Conservation (phyloP, 163 green algal genomes). For the Scenedesmus sp. region DNA sequence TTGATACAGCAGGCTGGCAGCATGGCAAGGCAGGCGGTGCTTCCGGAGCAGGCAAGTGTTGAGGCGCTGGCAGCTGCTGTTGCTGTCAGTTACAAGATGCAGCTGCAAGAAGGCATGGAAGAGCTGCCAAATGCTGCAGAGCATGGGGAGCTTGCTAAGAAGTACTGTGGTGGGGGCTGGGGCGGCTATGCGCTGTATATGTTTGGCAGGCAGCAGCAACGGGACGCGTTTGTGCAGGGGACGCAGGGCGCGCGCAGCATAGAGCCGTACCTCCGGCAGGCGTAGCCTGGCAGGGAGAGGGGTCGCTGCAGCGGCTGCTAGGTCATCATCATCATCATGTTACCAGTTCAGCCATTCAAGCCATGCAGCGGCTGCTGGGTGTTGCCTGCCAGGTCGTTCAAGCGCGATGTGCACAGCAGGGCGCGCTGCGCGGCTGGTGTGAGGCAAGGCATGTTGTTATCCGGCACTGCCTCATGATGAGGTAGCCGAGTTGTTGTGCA, state of each 20-base stretch:
- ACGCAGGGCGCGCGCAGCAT: not conserved
- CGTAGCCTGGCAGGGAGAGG: not conserved
- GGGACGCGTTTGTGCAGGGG: constrained; percentile 27
- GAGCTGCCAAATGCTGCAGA: not conserved
- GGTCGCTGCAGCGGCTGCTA: not conserved
- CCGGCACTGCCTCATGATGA: too few species aligned
- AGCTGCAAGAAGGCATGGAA: constrained; percentile 52
- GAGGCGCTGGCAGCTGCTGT: constrained; percentile 46
- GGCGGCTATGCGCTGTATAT: constrained; percentile 56
- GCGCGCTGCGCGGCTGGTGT: too few species aligned
- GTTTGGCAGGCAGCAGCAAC: constrained; percentile 19
- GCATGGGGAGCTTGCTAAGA: constrained; percentile 43
- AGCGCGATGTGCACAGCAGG: too few species aligned
- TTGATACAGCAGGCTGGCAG: constrained; percentile 32
- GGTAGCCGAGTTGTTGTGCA: too few species aligned
- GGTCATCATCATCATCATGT: not conserved
- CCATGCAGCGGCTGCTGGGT: not conserved
- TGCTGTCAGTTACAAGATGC: constrained; percentile 30
- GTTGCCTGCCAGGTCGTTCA: too few species aligned
- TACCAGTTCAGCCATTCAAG: not conserved
- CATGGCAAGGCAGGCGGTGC: constrained; percentile 38
- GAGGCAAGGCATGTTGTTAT: too few species aligned
- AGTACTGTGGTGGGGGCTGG: constrained; percentile 52
- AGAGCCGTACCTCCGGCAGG: constrained; percentile 17
- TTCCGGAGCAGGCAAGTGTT: constrained; percentile 35